Percentiles rank a stretch among this genome's conserved stretches.
Conservation (phyloP, 176 grass and related monocot species). For the Thinopyrum elongatum region DNA sequence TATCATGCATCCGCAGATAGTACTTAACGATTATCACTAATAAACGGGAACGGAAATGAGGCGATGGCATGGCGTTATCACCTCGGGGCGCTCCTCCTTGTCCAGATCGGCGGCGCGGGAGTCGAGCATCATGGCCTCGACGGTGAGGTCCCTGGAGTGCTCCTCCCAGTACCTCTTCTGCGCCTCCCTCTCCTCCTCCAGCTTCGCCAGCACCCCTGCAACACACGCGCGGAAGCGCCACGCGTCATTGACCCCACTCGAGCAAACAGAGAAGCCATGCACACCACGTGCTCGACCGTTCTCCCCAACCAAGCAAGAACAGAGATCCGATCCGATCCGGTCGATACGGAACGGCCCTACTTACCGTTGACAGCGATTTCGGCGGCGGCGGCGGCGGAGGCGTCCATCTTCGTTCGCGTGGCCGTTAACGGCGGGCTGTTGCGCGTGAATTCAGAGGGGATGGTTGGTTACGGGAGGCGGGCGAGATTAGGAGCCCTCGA, state of each 20-base stretch:
- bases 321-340: conserved; percentile 46
- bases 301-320: not conserved
- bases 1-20: not conserved
- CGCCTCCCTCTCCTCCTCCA: conserved; percentile 72
- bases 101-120: conserved; percentile 86
- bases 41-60: not conserved
- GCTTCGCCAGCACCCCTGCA: conserved; percentile 15
- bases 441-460: not conserved
- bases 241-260: not conserved
- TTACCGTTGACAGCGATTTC: conserved; percentile 46
- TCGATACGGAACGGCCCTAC: not conserved
- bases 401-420: conserved; percentile 36
- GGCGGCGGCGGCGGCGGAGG: conserved; percentile 12
- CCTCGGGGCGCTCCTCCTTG: conserved; percentile 94
- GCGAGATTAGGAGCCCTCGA: conserved; percentile 70
- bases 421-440: not conserved
- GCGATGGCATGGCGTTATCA: not conserved
- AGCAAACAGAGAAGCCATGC: not conserved
- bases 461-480: not conserved
- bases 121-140: conserved; percentile 99
- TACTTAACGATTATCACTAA: not conserved
- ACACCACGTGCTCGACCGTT: conserved; percentile 25
- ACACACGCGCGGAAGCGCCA: not conserved
- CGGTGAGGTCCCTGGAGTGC: conserved; percentile 86
- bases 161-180: conserved; percentile 99